Base-by-base conservation (phyloP, 805 yeast genomes). In the Metschnikowia noctiluminum region DNA sequence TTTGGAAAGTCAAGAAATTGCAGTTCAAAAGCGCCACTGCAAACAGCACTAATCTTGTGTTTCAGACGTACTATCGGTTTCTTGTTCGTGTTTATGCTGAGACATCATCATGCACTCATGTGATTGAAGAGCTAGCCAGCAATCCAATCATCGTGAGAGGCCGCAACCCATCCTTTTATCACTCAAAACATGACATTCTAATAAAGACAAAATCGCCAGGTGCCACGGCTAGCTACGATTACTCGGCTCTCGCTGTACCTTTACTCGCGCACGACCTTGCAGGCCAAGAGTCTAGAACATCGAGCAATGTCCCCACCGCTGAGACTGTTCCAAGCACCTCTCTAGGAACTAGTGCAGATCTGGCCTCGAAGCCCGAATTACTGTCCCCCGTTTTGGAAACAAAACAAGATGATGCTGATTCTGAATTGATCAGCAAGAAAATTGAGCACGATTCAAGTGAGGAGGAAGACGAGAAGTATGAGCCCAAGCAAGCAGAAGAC, bases 121-220 rank as follows among this genome's bases (percentile, higher is more conserved):
- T 46, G 7, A 8, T 56, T 8, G 32, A 42, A 13, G 52, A 45
- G 31, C 26, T 51, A 14, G 42, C n/a, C 12, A 53, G 59, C 42
- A 43, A 49, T 8, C 82, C 82, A 1, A 75, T 81, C 3, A 77
- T 78, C 12, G 85, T 81, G 8, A 62, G 86, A 52, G 86, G 86
- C 2, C 62, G 85, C 44, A 81, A 81, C 54, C 85, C 86, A 2
- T 71, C 79, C n/a, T 81, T 81, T 52, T 81, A 80, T 56, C 71
- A 73, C 32, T 80, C 78, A 48, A 64, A 81, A 48, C 75, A 78
- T 42, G 83, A 80, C 56, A 62, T 79, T 16, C 57, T 73, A 43
- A 72, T 81, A 51, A 61, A 60, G 46, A 54, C 62, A 4, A 48
- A 62, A 31, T 41, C 56, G 10, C 53, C 52, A n/a, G 35, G 35